Evolutionary conservation across 352 stramenopile genomes (phyloP), one percentile per base, ranked within the genome.

Genomic region (Stramenopiles sp.): DNA sequence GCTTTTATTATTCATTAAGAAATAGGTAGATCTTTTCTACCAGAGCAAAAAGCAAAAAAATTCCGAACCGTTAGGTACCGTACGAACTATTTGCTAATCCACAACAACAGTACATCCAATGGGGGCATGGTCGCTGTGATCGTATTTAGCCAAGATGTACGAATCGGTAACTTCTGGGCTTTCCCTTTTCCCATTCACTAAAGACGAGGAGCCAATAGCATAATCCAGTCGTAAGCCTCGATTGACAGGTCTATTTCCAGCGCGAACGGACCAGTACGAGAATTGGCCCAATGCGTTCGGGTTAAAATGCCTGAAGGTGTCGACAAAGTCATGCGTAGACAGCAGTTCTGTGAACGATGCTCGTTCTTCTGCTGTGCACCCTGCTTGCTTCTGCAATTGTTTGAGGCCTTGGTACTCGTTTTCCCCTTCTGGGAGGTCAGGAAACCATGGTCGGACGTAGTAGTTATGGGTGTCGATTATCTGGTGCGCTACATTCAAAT

Each of bases 211-310:
- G 71, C 83, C 88, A 63, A 91, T 77, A 76, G 92, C 91, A 74
- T 93, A 93, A 79, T 93, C 87, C 32, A 93, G 78, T 4, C 86
- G 80, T 48, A 92, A 79, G n/a, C 87, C 87, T 73, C 87, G 88
- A 78, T 93, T 93, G 32, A 83, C 82, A 74, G 82, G 83, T 18
- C 87, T 75, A 73, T 90, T 84, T 6, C 84, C 83, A 25, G 83
- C 81, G 35, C 86, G 75, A 69, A 85, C 81, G 78, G 81, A 88
- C 87, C 87, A 93, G 77, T 92, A 93, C 0, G 79, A 87, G 76
- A 92, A 93, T 73, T 88, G 83, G 12, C 87, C 86, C 34, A 78
- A 76, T 3, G 82, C 86, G 32, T 82, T 80, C 3, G 84, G 84
- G 79, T 93, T 81, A 1, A 92, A 77, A 34, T 83, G 74, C n/a